Evolutionary conservation across 306 rosid genomes (phyloP).

Genomic region (Vigna unguiculata): DNA sequence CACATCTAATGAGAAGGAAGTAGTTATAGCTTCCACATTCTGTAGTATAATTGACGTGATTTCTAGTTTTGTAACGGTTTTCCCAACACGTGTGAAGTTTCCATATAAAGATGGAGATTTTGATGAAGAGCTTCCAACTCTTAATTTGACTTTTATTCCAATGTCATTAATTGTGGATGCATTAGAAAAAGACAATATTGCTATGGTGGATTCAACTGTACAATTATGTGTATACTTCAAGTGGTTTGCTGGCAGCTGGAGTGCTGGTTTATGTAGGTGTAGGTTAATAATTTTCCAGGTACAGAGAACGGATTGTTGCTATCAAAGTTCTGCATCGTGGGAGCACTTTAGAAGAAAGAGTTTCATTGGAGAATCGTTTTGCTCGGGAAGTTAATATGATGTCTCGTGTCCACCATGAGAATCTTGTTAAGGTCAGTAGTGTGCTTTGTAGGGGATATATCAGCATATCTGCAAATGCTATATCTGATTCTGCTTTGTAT

Average conservation of each 20-base stretch:
- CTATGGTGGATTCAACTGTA: neutral
- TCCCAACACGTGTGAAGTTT: neutral
- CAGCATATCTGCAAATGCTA: neutral
- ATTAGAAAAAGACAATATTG: neutral
- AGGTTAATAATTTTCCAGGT: constrained; percentile 63
- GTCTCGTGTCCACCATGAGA: constrained; percentile 84
- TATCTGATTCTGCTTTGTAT: neutral
- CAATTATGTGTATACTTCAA: constrained; percentile 4
- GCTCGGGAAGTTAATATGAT: constrained; percentile 87
- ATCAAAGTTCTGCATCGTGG: constrained; percentile 82
- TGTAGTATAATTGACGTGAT: neutral
- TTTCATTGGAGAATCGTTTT: constrained; percentile 73
- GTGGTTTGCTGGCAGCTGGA: constrained; percentile 37
- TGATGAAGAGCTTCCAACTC: neutral
- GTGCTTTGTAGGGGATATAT: neutral
- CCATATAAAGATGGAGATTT: neutral
- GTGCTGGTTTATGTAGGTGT: constrained; percentile 46
- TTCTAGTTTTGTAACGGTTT: neutral
- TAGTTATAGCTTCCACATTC: neutral
- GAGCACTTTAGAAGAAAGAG: constrained; percentile 67
- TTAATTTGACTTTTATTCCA: neutral
- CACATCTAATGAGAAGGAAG: neutral
- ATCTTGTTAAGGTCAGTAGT: constrained; percentile 75
- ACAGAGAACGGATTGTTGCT: constrained; percentile 70
- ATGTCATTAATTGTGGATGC: neutral